Percentiles rank a stretch among this genome's conserved stretches.
These are phyloP conservation scores for Vitis hybrid DNA, from an alignment of 177 flowering plant genomes.

Conservation along the genomic window DNA sequence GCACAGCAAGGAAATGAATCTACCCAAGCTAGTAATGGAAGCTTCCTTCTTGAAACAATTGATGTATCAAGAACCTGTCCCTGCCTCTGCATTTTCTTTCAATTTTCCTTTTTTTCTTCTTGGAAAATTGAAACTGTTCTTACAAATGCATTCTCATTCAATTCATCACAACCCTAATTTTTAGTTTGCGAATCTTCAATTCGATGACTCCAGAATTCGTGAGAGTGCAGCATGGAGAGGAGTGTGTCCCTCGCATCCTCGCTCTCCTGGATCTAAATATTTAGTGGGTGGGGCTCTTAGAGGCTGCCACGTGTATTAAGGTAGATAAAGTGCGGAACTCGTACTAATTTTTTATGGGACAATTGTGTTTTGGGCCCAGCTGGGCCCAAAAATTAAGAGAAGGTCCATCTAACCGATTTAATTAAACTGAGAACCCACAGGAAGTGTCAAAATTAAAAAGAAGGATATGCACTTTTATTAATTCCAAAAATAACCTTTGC, in stretches of 20 bases:
- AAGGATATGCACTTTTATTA: too few species aligned
- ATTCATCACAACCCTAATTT: neutral
- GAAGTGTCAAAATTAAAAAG: too few species aligned
- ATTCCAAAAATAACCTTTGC: too few species aligned
- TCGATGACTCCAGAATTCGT: too few species aligned
- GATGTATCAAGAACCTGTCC: slow-evolving; percentile 24
- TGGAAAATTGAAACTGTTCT: neutral
- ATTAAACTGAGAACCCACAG: too few species aligned
- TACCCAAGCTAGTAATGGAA: slow-evolving; percentile 27
- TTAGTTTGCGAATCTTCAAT: too few species aligned
- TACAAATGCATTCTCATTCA: slow-evolving; percentile 7
- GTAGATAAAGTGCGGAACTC: slow-evolving; percentile 6
- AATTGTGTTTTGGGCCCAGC: too few species aligned
- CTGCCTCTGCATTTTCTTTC: slow-evolving; percentile 28
- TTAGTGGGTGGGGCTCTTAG: slow-evolving; percentile 2
- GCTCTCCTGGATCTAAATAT: neutral
- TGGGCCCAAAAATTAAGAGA: too few species aligned
- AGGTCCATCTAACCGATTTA: too few species aligned
- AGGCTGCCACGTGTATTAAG: slow-evolving; percentile 19
- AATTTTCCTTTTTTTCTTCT: neutral
- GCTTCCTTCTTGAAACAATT: slow-evolving; percentile 32
- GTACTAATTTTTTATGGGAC: too few species aligned
- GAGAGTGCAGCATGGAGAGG: too few species aligned
- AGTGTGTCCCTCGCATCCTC: too few species aligned
- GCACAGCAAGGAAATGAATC: slow-evolving; percentile 29